A percentile compares a stretch with the other conserved stretches of the same genome.
These are phyloP conservation scores for Solanum raphanifolium DNA, from an alignment of 257 asterid species.

Conservation along the genomic window DNA sequence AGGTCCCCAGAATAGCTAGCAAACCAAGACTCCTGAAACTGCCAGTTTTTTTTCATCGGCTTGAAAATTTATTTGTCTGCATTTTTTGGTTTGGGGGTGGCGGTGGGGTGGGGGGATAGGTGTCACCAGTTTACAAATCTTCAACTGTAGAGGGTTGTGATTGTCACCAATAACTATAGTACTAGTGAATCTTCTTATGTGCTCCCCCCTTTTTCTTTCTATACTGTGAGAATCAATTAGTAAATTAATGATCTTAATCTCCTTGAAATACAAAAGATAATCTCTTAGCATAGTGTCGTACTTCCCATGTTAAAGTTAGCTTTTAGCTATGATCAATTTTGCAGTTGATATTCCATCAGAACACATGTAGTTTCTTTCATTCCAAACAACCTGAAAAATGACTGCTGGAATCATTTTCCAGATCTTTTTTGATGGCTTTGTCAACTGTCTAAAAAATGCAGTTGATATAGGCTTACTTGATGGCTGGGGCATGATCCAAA, in stretches of 20 bases:
- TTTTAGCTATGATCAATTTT: neutral
- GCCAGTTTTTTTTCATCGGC: neutral
- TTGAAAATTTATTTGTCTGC: neutral
- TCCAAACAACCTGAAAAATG: neutral
- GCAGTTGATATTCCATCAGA: neutral
- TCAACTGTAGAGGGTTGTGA: neutral
- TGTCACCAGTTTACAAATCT: neutral
- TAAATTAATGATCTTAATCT: neutral
- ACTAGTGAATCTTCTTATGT: neutral
- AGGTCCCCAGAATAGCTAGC: neutral
- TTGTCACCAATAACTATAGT: neutral
- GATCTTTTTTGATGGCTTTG: neutral
- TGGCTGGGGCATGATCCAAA: neutral
- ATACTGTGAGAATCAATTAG: neutral
- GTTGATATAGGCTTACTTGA: neutral
- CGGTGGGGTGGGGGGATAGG: neutral
- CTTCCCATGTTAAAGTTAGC: neutral
- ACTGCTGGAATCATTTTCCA: neutral
- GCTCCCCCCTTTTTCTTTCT: neutral
- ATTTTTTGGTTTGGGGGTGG: neutral
- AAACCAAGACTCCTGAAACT: neutral
- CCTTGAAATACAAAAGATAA: neutral
- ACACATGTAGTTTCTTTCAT: neutral
- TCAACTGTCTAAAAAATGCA: neutral
- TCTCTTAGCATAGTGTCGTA: neutral